These are phyloP conservation scores for Aspergillus spinulosporus DNA, from an alignment of 2,329 filamentous ascomycete genomes.

Conservation along the genomic window DNA sequence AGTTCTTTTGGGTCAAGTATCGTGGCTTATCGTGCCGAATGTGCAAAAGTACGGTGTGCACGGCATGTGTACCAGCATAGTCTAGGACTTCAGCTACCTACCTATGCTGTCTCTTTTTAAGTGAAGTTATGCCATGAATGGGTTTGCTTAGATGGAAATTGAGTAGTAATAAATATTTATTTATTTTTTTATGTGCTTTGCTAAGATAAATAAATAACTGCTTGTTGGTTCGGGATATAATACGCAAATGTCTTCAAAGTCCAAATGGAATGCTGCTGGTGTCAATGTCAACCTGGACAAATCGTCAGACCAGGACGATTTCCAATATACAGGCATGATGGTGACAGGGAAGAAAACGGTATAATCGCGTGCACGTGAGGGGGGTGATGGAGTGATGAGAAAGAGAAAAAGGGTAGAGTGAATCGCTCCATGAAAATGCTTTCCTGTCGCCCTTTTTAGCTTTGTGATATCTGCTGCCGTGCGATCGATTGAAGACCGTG, in stretches of 20 bases:
- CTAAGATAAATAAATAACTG: constrained; percentile 18
- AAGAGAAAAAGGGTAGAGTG: constrained; percentile 22
- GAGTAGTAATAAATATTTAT: not conserved
- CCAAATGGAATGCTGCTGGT: constrained; percentile 18
- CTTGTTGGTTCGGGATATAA: constrained; percentile 26
- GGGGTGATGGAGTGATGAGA: constrained; percentile 20
- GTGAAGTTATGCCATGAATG: too few relatives aligned
- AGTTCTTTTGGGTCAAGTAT: too few relatives aligned
- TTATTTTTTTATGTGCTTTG: constrained; percentile 17
- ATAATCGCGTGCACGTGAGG: not conserved
- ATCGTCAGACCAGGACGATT: constrained; percentile 28
- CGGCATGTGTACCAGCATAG: not conserved
- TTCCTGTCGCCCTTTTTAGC: constrained; percentile 27
- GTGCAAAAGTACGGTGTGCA: not conserved
- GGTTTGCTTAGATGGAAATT: too few relatives aligned
- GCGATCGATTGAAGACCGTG: constrained; percentile 30
- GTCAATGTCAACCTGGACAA: constrained; percentile 20
- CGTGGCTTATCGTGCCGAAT: too few relatives aligned
- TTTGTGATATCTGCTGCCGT: constrained; percentile 16
- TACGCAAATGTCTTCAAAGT: constrained; percentile 29
- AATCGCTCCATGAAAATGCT: constrained; percentile 37
- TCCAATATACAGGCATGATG: constrained; percentile 26
- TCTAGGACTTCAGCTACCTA: too few relatives aligned
- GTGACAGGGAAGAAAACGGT: constrained; percentile 14
- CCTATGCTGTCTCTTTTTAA: too few relatives aligned